Evolutionary conservation across 2,329 filamentous ascomycete species (phyloP).

Genomic region (Cladosporium halotolerans): DNA sequence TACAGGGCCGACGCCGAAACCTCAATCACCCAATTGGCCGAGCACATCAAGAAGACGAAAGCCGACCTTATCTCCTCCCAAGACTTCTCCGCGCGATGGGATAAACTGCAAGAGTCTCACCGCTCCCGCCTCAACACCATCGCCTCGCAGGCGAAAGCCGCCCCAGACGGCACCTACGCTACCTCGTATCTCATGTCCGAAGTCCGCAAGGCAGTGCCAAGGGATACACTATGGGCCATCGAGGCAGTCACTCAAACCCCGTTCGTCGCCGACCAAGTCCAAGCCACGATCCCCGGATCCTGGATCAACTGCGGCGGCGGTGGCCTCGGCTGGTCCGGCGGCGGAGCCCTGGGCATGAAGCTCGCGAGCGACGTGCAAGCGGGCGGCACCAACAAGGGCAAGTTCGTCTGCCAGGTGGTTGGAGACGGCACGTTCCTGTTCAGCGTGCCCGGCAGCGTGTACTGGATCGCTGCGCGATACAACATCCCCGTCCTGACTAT

Average conservation of each 20-base stretch:
- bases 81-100: conserved; percentile 39
- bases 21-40: conserved; percentile 47
- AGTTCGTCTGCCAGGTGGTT: conserved; percentile 59
- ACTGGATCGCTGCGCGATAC: conserved; percentile 63
- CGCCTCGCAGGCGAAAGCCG: conserved; percentile 50
- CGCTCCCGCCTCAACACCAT: conserved; percentile 55
- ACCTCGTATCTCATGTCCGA: conserved; percentile 51
- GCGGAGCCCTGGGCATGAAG: conserved; percentile 68
- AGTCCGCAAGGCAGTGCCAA: conserved; percentile 52
- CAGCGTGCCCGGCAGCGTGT: conserved; percentile 58
- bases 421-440: conserved; percentile 65
- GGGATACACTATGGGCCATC: conserved; percentile 66
- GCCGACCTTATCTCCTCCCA: conserved; percentile 31
- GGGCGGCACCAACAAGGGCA: conserved; percentile 46
- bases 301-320: conserved; percentile 80
- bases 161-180: conserved; percentile 56
- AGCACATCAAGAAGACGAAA: conserved; percentile 50
- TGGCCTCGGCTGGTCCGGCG: conserved; percentile 74
- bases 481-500: conserved; percentile 61
- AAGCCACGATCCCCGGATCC: conserved; percentile 59
- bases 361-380: conserved; percentile 55
- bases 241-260: conserved; percentile 70
- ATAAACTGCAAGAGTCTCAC: conserved; percentile 53
- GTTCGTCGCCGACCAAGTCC: conserved; percentile 65
- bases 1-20: conserved; percentile 48